Percentiles rank a stretch among this genome's conserved stretches.
Evolutionary conservation across 106 monocot species (phyloP).

Genomic region (Acanthochlamys bracteata): DNA sequence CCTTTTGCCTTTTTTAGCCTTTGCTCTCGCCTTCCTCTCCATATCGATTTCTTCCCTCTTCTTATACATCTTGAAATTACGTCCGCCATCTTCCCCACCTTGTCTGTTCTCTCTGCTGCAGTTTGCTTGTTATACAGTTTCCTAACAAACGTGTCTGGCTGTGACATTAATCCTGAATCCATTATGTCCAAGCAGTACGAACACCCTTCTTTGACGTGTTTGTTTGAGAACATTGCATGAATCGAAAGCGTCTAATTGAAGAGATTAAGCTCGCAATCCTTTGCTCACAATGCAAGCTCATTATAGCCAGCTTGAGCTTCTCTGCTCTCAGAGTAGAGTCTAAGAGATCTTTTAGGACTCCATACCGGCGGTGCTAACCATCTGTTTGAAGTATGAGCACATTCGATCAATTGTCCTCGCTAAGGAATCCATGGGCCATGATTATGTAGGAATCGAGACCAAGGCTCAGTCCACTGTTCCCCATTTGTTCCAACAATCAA

Average conservation of each 20-base stretch:
- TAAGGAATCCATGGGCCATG: slow-evolving; percentile 53
- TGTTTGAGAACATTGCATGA: slow-evolving; percentile 67
- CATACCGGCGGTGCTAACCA: slow-evolving; percentile 80
- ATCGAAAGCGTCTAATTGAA: slow-evolving; percentile 93
- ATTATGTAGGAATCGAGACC: slow-evolving; percentile 68
- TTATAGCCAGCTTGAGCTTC: slow-evolving; percentile 70
- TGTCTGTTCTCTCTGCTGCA: slow-evolving; percentile 85
- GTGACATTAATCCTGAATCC: slow-evolving; percentile 79
- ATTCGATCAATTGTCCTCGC: slow-evolving; percentile 50
- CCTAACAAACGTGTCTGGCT: slow-evolving; percentile 90
- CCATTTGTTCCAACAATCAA: slow-evolving; percentile 64
- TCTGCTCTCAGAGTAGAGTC: slow-evolving; percentile 62
- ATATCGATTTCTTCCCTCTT: slow-evolving; percentile 66
- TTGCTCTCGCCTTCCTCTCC: slow-evolving; percentile 40
- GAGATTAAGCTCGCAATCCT: slow-evolving; percentile 71
- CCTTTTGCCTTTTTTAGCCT: slow-evolving; percentile 13
- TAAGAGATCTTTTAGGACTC: slow-evolving; percentile 73
- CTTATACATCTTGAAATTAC: slow-evolving; percentile 92
- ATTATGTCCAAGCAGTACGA: slow-evolving; percentile 84
- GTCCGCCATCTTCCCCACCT: slow-evolving; percentile 81
- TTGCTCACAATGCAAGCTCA: slow-evolving; percentile 60
- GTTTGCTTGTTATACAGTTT: slow-evolving; percentile 79
- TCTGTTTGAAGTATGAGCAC: slow-evolving; percentile 68
- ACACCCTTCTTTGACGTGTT: slow-evolving; percentile 82
- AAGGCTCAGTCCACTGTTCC: slow-evolving; percentile 38